Conservation (phyloP, 2,329 filamentous ascomycete species). For the Aspergillus sp. region DNA sequence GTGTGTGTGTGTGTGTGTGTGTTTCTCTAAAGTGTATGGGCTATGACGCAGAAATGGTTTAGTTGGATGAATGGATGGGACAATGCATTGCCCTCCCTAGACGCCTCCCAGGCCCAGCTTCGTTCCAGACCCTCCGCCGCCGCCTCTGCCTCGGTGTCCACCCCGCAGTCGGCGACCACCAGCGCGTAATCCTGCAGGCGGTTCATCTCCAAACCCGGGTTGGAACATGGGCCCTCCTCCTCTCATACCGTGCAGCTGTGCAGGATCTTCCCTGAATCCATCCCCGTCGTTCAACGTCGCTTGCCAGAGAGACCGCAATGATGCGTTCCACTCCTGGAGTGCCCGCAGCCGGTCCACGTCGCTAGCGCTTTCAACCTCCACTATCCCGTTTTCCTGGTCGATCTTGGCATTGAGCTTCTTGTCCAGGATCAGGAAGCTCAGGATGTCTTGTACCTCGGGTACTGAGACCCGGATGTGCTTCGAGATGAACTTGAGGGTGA, state of each 20-base stretch:
- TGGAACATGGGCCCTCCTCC: conserved; percentile 29
- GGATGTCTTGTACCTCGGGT: conserved; percentile 87
- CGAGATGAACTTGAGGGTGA: conserved; percentile 85
- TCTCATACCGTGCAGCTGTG: conserved; percentile 29
- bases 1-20: not conserved
- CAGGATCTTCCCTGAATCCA: conserved; percentile 55
- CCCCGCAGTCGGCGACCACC: conserved; percentile 27
- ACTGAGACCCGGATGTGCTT: conserved; percentile 83
- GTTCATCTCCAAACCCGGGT: conserved; percentile 37
- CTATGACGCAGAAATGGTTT: not conserved
- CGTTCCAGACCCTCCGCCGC: conserved; percentile 4
- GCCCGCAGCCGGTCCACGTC: conserved; percentile 71
- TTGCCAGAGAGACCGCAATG: conserved; percentile 69
- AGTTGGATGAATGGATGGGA: not conserved
- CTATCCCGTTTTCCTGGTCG: conserved; percentile 80
- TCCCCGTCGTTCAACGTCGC: conserved; percentile 78
- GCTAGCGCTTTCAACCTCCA: conserved; percentile 74
- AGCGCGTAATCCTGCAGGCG: conserved; percentile 25
- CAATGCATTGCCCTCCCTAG: not conserved
- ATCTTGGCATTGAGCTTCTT: conserved; percentile 84
- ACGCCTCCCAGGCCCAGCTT: not conserved
- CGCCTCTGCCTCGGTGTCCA: conserved; percentile 30
- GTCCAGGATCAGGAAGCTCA: conserved; percentile 92
- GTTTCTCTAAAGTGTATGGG: not conserved
- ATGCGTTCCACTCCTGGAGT: conserved; percentile 70